A percentile compares a stretch with the other conserved stretches of the same genome.
These are phyloP conservation scores for Rhododendron molle DNA, from an alignment of 148 eudicot genomes.

Conservation along the genomic window DNA sequence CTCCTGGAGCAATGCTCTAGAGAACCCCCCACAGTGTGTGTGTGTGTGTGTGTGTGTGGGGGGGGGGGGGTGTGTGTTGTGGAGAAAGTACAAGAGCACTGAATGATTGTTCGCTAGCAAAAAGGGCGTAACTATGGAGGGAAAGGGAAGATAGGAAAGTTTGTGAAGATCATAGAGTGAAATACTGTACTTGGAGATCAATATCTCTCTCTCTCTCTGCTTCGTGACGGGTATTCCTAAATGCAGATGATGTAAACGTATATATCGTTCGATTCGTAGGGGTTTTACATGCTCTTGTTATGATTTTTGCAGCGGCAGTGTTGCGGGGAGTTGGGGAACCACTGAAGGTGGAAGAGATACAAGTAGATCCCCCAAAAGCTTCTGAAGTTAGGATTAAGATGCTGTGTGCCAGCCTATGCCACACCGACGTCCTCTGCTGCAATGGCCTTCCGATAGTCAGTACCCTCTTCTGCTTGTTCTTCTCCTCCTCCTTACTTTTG, in stretches of 20 bases:
- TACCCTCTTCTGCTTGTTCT: neutral
- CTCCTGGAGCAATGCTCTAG: too few relatives aligned
- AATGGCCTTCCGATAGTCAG: slow-evolving; percentile 29
- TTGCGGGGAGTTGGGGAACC: slow-evolving; percentile 22
- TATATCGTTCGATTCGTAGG: neutral
- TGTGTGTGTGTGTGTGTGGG: too few relatives aligned
- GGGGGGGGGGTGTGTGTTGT: too few relatives aligned
- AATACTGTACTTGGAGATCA: neutral
- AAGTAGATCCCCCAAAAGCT: slow-evolving; percentile 39
- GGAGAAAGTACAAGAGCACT: too few relatives aligned
- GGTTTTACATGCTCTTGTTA: neutral
- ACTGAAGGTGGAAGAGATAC: slow-evolving; percentile 38
- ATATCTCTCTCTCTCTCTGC: neutral
- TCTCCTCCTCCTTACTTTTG: neutral
- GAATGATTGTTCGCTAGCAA: too few relatives aligned
- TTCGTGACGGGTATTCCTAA: neutral
- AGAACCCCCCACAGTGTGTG: too few relatives aligned
- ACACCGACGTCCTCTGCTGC: slow-evolving; percentile 38
- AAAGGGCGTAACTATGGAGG: neutral
- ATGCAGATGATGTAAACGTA: too few relatives aligned
- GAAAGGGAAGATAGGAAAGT: neutral
- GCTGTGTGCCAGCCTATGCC: slow-evolving; percentile 45
- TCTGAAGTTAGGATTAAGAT: slow-evolving; percentile 42
- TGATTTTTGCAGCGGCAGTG: slow-evolving; percentile 27
- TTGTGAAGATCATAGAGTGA: neutral